Conservation (phyloP, 225 moss, liverwort and hornwort genomes). For the Marchantia paleacea region DNA sequence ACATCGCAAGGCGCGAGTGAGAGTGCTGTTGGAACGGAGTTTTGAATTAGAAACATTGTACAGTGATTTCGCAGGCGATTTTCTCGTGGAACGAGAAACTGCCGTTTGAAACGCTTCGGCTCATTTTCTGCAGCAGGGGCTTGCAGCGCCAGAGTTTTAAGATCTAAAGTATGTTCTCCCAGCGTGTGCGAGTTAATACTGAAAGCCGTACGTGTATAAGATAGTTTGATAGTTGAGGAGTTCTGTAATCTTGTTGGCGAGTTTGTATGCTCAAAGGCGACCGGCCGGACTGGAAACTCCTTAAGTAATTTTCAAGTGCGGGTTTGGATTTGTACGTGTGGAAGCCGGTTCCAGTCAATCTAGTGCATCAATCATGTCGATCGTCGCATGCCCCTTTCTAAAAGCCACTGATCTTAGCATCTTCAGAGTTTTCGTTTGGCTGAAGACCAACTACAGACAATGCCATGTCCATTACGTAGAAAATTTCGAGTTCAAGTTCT, state of each 20-base stretch:
- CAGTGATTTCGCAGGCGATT: neutral
- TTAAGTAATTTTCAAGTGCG: neutral
- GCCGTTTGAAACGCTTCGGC: slow-evolving; percentile 3
- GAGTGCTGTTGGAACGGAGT: neutral
- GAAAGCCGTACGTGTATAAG: neutral
- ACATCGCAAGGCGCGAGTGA: slow-evolving; percentile 10
- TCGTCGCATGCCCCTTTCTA: neutral
- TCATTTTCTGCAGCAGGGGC: neutral
- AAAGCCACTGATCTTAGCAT: neutral
- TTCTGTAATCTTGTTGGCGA: neutral
- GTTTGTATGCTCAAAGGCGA: neutral
- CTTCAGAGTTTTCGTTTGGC: neutral
- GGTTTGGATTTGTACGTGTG: neutral
- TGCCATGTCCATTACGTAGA: neutral
- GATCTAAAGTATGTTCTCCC: neutral
- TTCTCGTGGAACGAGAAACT: neutral
- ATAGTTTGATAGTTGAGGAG: neutral
- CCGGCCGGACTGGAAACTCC: neutral
- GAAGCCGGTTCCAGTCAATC: neutral
- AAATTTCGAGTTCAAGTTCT: neutral
- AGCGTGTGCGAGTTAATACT: neutral
- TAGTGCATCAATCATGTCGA: neutral
- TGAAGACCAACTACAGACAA: neutral
- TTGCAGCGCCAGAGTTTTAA: neutral
- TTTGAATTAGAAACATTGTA: slow-evolving; percentile 13